A percentile compares a stretch with the other conserved stretches of the same genome.
Conservation (phyloP, 768 basidiomycete genomes). For the Fomitopsis serialis region DNA sequence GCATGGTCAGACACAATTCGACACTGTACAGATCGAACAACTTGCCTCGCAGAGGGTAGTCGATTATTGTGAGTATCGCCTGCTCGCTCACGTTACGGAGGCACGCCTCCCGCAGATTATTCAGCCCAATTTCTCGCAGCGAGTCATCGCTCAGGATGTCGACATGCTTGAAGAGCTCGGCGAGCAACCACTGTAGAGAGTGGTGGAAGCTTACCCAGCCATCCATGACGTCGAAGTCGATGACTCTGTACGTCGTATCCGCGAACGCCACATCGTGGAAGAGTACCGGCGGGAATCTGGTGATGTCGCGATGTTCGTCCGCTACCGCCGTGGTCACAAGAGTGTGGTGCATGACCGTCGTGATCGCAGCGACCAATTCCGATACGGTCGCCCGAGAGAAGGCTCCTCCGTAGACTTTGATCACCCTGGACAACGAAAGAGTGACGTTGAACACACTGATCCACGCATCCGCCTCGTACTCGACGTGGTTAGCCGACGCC, state of each 20-base stretch:
- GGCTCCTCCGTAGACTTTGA: slow-evolving; percentile 85
- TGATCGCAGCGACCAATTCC: slow-evolving; percentile 63
- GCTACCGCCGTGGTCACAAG: slow-evolving; percentile 62
- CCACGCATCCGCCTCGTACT: slow-evolving; percentile 97
- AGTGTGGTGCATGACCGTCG: slow-evolving; percentile 65
- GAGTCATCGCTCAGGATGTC: slow-evolving; percentile 55
- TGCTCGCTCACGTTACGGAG: slow-evolving; percentile 57
- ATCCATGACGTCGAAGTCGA: slow-evolving; percentile 74
- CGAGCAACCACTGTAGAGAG: slow-evolving; percentile 84
- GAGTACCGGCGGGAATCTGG: slow-evolving; percentile 53
- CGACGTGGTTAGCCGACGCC: slow-evolving; percentile 77
- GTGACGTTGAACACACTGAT: slow-evolving; percentile 95
- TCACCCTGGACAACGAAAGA: slow-evolving; percentile 80
- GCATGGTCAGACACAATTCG: slow-evolving; percentile 5
- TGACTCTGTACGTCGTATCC: slow-evolving; percentile 48
- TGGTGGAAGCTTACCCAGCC: slow-evolving; percentile 93
- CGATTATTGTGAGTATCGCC: slow-evolving; percentile 70
- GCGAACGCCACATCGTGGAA: slow-evolving; percentile 71
- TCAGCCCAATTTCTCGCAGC: slow-evolving; percentile 45
- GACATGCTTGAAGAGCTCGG: slow-evolving; percentile 83
- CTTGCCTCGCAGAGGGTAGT: slow-evolving; percentile 86
- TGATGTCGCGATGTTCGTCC: slow-evolving; percentile 63
- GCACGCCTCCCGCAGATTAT: slow-evolving; percentile 56
- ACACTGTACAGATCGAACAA: slow-evolving; percentile 8
- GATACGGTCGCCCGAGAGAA: slow-evolving; percentile 54